Evolutionary conservation across 495 filamentous ascomycete species (phyloP).

Genomic region (Hyaloscypha finlandica): DNA sequence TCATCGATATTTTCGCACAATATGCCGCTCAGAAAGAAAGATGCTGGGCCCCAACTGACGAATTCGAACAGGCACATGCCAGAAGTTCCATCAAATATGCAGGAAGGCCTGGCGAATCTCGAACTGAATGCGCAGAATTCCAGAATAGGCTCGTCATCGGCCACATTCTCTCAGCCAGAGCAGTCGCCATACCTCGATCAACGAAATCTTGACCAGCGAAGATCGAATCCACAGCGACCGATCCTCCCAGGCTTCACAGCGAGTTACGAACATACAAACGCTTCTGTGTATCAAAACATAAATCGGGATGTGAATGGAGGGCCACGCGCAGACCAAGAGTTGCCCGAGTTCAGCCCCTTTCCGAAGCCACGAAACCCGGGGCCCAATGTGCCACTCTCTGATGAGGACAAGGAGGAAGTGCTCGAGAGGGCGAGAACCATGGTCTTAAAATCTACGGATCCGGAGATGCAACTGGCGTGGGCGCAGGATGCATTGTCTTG

Average conservation of each 20-base stretch:
- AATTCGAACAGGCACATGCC: slow-evolving; percentile 54
- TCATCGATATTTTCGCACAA: neutral
- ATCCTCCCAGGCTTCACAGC: slow-evolving; percentile 35
- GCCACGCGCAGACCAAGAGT: slow-evolving; percentile 49
- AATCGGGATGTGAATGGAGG: slow-evolving; percentile 26
- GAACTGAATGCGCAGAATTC: slow-evolving; percentile 67
- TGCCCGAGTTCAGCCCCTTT: slow-evolving; percentile 88
- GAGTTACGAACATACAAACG: slow-evolving; percentile 41
- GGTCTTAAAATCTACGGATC: slow-evolving; percentile 91
- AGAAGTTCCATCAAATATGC: slow-evolving; percentile 74
- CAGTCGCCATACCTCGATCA: slow-evolving; percentile 19
- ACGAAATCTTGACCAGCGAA: slow-evolving; percentile 27
- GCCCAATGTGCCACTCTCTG: slow-evolving; percentile 88
- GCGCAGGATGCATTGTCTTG: slow-evolving; percentile 89
- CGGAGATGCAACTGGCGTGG: slow-evolving; percentile 95
- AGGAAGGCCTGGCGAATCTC: slow-evolving; percentile 85
- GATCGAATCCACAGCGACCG: slow-evolving; percentile 29
- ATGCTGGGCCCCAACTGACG: slow-evolving; percentile 8
- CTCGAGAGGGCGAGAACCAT: slow-evolving; percentile 78
- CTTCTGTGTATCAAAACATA: slow-evolving; percentile 45
- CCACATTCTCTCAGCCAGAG: slow-evolving; percentile 10
- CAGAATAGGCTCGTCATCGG: slow-evolving; percentile 36
- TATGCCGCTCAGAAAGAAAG: neutral
- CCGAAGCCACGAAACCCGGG: slow-evolving; percentile 79
- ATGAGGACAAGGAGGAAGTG: slow-evolving; percentile 89